Evolutionary conservation across 2,329 filamentous ascomycete genomes (phyloP).

Genomic region (Aspergillus luchuensis): DNA sequence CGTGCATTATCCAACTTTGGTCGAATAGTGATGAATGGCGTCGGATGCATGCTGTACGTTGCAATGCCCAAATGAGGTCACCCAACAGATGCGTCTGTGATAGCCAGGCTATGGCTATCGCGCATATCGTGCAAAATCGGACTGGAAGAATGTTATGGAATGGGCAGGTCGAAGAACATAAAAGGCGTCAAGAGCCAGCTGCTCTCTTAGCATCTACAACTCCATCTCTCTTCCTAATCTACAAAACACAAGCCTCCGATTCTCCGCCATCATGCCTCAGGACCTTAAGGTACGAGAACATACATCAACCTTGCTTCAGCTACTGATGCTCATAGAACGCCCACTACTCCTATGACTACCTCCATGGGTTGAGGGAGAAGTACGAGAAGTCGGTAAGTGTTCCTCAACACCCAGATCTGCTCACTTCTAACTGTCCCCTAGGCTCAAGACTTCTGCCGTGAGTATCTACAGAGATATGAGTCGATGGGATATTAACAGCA

Average conservation of each 20-base stretch:
- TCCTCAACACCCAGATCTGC: background rate
- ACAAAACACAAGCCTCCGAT: background rate
- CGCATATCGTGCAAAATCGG: background rate
- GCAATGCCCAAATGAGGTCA: constrained; percentile 3
- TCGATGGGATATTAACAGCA: background rate
- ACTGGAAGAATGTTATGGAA: background rate
- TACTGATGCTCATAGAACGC: background rate
- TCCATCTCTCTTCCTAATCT: background rate
- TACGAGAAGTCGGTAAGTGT: constrained; percentile 4
- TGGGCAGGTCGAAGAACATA: background rate
- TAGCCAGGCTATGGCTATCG: background rate
- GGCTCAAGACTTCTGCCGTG: constrained; percentile 3
- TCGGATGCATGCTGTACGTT: background rate
- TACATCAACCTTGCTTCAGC: background rate
- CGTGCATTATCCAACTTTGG: too few species aligned
- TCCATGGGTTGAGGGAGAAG: background rate
- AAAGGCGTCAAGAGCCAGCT: background rate
- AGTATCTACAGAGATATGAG: background rate
- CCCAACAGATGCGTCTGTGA: background rate
- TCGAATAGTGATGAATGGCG: background rate
- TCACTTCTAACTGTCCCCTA: background rate
- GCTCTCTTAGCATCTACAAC: background rate
- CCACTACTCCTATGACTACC: background rate
- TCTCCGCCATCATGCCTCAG: background rate
- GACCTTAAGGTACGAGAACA: background rate